Evolutionary conservation across 331 rosid species (phyloP).

Genomic region (Quercus lobata): DNA sequence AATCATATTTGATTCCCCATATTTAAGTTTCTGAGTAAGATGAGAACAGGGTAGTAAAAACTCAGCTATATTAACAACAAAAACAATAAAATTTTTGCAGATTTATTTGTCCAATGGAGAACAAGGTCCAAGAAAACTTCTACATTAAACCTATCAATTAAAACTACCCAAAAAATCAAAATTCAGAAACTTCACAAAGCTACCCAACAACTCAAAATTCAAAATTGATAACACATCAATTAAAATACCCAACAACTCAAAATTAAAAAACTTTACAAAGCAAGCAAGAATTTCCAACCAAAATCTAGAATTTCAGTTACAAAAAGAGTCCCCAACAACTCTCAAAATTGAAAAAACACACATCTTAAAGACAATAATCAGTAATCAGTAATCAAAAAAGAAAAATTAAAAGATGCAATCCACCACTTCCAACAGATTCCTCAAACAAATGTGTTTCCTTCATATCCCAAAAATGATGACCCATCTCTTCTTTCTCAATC

Average conservation of each 20-base stretch:
- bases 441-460: neutral
- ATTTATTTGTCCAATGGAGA: too few relatives aligned
- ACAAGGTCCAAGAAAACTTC: too few relatives aligned
- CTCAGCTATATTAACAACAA: neutral
- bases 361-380: constrained; percentile 34
- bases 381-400: constrained; percentile 31
- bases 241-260: constrained; percentile 5
- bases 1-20: neutral
- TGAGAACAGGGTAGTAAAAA: neutral
- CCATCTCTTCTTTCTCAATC: too few relatives aligned
- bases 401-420: constrained; percentile 45
- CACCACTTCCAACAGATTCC: constrained; percentile 36
- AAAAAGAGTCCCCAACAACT: neutral
- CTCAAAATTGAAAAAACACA: constrained; percentile 20
- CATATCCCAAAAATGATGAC: too few relatives aligned
- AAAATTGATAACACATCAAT: neutral
- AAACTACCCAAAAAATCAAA: too few relatives aligned
- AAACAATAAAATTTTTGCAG: neutral
- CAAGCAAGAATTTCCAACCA: constrained; percentile 1
- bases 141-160: too few relatives aligned
- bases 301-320: constrained; percentile 17
- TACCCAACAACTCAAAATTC: neutral
- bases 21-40: neutral
- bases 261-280: constrained; percentile 11
- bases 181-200: too few relatives aligned